Conservation (phyloP, 257 asterid genomes). For the Gentiana dahurica region DNA sequence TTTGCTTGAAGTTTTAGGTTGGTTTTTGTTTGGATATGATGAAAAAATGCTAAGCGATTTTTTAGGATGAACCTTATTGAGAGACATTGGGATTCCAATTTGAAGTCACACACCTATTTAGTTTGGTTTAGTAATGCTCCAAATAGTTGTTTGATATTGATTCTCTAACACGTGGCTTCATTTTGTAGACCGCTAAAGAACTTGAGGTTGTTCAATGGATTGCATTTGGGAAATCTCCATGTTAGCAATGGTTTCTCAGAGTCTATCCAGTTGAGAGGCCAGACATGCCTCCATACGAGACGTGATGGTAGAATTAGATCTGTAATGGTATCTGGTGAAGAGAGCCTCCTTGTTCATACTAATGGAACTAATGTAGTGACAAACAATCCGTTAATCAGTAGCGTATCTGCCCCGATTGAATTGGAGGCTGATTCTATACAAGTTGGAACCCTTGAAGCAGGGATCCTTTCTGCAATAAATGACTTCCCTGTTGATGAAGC, state of each 20-base stretch:
- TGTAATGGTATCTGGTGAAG: constrained; percentile 42
- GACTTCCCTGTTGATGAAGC: constrained; percentile 56
- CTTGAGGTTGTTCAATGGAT: constrained; percentile 43
- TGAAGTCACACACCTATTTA: too few relatives aligned
- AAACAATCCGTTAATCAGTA: constrained; percentile 27
- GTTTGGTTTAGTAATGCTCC: too few relatives aligned
- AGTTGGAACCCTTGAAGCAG: constrained; percentile 62
- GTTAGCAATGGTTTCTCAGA: constrained; percentile 28
- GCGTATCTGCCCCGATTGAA: constrained; percentile 44
- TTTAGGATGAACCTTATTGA: too few relatives aligned
- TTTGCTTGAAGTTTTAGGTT: too few relatives aligned
- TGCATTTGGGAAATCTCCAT: constrained; percentile 25
- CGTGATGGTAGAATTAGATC: constrained; percentile 33
- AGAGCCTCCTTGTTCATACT: constrained; percentile 27
- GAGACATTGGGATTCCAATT: too few relatives aligned
- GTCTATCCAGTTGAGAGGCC: constrained; percentile 20
- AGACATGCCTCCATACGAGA: constrained; percentile 26
- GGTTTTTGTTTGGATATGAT: too few relatives aligned
- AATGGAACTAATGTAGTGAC: constrained; percentile 18
- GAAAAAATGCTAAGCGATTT: too few relatives aligned
- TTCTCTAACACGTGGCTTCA: background rate
- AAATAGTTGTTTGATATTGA: too few relatives aligned
- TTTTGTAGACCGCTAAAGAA: constrained; percentile 22
- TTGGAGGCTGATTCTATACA: constrained; percentile 43
- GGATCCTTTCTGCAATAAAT: constrained; percentile 38